Percentiles rank a stretch among this genome's conserved stretches.
Evolutionary conservation across 306 rosid genomes (phyloP).

Genomic region (Carpinus fangiana): DNA sequence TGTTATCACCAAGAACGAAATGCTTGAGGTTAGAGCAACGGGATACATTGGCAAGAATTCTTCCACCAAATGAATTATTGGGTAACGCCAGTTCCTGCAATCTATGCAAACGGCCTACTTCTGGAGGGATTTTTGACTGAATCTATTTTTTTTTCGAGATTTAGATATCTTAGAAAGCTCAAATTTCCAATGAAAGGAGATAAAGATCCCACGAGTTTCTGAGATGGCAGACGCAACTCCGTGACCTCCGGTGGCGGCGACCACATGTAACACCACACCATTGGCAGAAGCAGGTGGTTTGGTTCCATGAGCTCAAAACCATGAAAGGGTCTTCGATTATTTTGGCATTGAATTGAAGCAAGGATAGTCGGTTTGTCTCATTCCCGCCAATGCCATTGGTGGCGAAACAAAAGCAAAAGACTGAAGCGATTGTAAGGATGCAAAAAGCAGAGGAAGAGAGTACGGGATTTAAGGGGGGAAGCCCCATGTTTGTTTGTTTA

Average conservation of each 20-base stretch:
- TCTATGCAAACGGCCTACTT: too few species aligned
- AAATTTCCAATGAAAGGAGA: background rate
- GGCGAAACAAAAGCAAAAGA: background rate
- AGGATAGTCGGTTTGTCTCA: background rate
- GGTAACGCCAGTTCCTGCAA: too few species aligned
- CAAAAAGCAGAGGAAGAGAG: background rate
- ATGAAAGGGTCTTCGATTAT: too few species aligned
- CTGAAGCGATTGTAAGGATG: background rate
- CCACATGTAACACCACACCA: background rate
- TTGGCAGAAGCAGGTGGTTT: background rate
- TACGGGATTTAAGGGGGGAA: background rate
- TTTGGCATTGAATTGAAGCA: background rate
- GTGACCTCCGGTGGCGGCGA: background rate
- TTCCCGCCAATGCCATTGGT: background rate
- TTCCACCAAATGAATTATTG: too few species aligned
- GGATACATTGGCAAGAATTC: too few species aligned
- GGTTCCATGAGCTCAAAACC: background rate
- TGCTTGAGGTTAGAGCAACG: too few species aligned
- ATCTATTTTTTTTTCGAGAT: too few species aligned
- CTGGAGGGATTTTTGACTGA: too few species aligned
- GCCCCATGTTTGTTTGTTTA: background rate
- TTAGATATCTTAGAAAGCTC: too few species aligned
- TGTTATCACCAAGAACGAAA: too few species aligned
- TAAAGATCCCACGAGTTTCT: background rate
- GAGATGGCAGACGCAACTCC: background rate